Percentiles rank a stretch among this genome's conserved stretches.
Conservation (phyloP, 257 asterid genomes). For the Solanum etuberosum region DNA sequence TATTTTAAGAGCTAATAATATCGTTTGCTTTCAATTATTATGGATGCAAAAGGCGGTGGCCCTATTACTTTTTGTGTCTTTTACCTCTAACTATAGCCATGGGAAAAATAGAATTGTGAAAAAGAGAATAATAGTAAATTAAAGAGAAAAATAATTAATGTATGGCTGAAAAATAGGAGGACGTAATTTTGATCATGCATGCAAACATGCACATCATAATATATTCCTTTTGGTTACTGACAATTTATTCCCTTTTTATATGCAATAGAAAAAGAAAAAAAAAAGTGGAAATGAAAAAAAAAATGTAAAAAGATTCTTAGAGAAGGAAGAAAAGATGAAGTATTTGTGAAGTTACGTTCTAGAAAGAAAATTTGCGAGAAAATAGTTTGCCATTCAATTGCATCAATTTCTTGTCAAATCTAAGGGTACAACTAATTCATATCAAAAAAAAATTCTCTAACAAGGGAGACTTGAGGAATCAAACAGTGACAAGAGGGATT, state of each 20-base stretch:
- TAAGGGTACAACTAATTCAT: no score
- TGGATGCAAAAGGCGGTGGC: background rate
- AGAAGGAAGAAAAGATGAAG: background rate
- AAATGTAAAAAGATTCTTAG: background rate
- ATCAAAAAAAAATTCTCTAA: background rate
- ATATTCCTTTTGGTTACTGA: background rate
- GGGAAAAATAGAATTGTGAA: background rate
- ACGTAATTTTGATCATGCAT: background rate
- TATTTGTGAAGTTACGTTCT: background rate
- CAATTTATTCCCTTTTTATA: background rate
- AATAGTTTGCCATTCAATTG: background rate
- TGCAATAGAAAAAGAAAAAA: background rate
- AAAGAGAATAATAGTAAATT: background rate
- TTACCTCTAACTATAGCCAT: background rate
- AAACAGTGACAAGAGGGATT: background rate
- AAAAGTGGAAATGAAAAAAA: background rate
- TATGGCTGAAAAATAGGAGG: background rate
- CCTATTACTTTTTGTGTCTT: background rate
- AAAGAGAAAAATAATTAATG: background rate
- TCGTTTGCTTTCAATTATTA: background rate
- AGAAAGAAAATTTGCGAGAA: background rate
- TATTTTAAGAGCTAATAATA: background rate
- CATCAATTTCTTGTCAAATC: background rate
- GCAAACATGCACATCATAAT: background rate
- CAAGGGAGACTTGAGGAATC: background rate